Evolutionary conservation across 2,329 filamentous ascomycete genomes (phyloP), one percentile per base, ranked within the genome.

Genomic region (Grosmannia huntii): DNA sequence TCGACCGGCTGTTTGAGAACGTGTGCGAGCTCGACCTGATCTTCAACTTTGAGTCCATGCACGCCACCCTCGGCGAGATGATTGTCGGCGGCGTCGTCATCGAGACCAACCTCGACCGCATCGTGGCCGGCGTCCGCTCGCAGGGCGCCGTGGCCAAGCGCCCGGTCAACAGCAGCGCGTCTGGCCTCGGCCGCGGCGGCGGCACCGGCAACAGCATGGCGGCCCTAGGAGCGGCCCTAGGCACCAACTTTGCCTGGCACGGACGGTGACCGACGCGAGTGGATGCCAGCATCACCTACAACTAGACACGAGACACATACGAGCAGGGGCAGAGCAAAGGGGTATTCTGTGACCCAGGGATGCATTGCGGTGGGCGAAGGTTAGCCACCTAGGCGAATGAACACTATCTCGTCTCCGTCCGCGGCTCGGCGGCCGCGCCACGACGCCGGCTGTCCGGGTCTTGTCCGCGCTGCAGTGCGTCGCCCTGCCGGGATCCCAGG

Each of bases 21-120:
- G 94, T 99, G 11, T 99, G 94, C 79, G 94, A 99, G 76, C 78
- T 99, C 58, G 91, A 99, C 71, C 80, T 99, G 65, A 99, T 99
- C 71, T 99, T 99, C 76, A 97, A 97, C 70, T 99, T 96, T 66
- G 94, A 99, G 79, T 95, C 90, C 19, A 78, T 99, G 66, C 94
- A 99, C 75, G 88, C 92, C 10, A 85, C 90, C 19, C 76, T 97
- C 11, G 85, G 84, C 59, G 92, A 97, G 77, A 95, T 97, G 89
- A 87, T 97, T 59, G 89, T 96, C 19, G 92, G 92, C 16, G 92
- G 92, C 1, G 90, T 96, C 16, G 92, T 97, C 19, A 85, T 97
- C 27, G 92, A 97, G 75, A 96, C 92, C 36, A 89, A 86, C 66
- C 73, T 95, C 61, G 90, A 96, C 59, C 85, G 85, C 70, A 94